A percentile compares a stretch with the other conserved stretches of the same genome.
These are phyloP conservation scores for Aspergillus baeticus DNA, from an alignment of 495 filamentous ascomycete genomes.

Conservation along the genomic window DNA sequence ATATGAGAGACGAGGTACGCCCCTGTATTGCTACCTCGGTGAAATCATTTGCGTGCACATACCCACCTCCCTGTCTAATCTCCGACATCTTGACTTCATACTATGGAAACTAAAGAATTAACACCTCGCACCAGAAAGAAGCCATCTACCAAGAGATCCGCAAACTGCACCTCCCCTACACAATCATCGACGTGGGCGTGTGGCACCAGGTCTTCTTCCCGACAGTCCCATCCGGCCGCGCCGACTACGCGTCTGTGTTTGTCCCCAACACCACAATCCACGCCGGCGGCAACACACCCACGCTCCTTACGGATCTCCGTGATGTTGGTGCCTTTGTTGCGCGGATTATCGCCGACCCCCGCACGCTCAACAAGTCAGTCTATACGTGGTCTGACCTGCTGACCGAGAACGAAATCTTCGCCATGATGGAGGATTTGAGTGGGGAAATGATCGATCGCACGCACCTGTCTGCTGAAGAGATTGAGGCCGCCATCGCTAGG, in stretches of 20 bases:
- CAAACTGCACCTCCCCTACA: conserved; percentile 37
- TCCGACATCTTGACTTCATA: no score
- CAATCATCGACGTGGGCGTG: conserved; percentile 44
- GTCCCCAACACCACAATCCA: no score
- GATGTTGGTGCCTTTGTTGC: conserved; percentile 44
- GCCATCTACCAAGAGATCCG: conserved; percentile 31
- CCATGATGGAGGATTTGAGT: conserved; percentile 29
- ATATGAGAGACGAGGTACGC: no score
- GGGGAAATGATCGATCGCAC: conserved; percentile 32
- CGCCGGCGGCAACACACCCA: conserved; percentile 28
- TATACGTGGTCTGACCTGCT: conserved; percentile 33
- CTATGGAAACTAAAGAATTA: no score
- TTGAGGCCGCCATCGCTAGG: no score
- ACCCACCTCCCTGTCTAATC: no score
- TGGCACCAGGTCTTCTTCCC: conserved; percentile 39
- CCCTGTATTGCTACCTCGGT: no score
- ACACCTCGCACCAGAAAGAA: conserved; percentile 31
- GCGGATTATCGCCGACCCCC: conserved; percentile 35
- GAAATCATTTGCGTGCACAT: no score
- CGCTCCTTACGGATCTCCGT: conserved; percentile 30
- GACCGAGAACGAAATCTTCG: conserved; percentile 30
- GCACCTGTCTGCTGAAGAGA: no score
- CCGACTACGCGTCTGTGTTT: conserved; percentile 25
- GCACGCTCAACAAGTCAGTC: conserved; percentile 43
- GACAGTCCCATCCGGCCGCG: conserved; percentile 31